Percentiles rank a stretch among this genome's conserved stretches.
Evolutionary conservation across 179 eudicot species (phyloP).

Genomic region (Sideroxylon spinosum): DNA sequence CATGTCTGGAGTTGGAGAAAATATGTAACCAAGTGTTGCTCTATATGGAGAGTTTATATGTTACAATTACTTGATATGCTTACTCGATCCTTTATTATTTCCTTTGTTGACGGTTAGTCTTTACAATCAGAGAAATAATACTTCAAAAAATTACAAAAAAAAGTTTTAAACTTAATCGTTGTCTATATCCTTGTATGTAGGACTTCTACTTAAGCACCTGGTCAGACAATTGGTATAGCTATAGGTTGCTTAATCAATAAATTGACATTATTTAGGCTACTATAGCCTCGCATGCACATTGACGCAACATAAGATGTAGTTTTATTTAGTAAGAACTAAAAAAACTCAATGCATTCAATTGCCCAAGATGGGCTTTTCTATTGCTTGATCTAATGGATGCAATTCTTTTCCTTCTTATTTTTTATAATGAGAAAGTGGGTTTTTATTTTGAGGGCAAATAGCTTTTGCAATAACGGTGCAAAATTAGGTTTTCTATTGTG

Average conservation of each 20-base stretch:
- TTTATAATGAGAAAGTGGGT: neutral
- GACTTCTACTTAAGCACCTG: neutral
- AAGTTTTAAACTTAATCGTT: no score
- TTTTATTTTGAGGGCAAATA: neutral
- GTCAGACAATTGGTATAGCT: neutral
- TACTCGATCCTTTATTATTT: neutral
- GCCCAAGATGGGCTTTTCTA: neutral
- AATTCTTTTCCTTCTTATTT: neutral
- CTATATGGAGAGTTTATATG: neutral
- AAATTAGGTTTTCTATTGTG: neutral
- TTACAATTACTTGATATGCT: neutral
- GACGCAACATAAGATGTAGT: neutral
- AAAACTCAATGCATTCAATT: neutral
- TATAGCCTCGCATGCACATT: neutral
- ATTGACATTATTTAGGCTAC: neutral
- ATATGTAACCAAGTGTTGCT: neutral
- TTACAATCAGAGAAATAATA: no score
- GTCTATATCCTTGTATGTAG: neutral
- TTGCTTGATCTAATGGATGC: neutral
- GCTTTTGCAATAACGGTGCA: neutral
- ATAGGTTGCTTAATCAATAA: neutral
- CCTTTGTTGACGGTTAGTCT: neutral
- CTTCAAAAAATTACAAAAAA: no score
- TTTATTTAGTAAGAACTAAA: neutral
- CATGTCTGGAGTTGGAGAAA: neutral